Evolutionary conservation across 352 stramenopile species (phyloP).

Genomic region (Globisporangium solare): DNA sequence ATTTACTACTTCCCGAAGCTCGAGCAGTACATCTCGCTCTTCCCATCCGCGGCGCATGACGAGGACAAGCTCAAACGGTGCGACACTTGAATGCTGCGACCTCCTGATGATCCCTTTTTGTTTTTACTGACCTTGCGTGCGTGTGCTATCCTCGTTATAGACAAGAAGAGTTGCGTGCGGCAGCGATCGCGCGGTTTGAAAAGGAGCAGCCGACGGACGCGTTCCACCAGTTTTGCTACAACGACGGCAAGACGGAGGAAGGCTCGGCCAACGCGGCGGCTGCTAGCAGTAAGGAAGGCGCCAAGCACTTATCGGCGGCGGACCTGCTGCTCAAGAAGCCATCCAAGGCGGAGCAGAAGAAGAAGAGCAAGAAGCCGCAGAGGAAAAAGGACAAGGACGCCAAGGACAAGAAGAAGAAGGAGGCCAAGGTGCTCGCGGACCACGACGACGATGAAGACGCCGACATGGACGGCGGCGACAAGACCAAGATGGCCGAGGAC

Average conservation of each 20-base stretch:
- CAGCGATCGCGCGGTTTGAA: conserved; percentile 46
- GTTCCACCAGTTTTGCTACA: conserved; percentile 76
- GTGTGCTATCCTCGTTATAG: conserved; percentile 5
- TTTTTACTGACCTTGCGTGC: not conserved
- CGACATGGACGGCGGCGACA: conserved; percentile 15
- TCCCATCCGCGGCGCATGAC: conserved; percentile 46
- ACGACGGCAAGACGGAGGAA: conserved; percentile 32
- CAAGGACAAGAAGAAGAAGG: conserved; percentile 19
- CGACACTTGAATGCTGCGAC: not conserved
- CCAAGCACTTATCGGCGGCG: conserved; percentile 18
- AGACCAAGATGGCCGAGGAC: conserved; percentile 11
- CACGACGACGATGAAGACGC: conserved; percentile 38
- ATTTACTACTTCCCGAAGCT: conserved; percentile 77
- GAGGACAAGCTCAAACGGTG: conserved; percentile 44
- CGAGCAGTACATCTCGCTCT: conserved; percentile 69
- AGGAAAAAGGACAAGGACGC: conserved; percentile 38
- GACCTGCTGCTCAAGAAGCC: conserved; percentile 61
- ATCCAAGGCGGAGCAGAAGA: conserved; percentile 65
- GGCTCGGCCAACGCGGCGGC: conserved; percentile 9
- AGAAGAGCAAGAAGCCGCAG: conserved; percentile 49
- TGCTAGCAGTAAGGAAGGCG: not conserved
- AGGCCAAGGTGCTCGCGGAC: conserved; percentile 39
- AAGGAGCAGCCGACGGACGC: conserved; percentile 51
- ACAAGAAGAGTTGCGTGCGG: conserved; percentile 39
- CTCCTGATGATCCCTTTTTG: not conserved